These are phyloP conservation scores for Passiflora organensis DNA, from an alignment of 345 rosid genomes.

Conservation along the genomic window DNA sequence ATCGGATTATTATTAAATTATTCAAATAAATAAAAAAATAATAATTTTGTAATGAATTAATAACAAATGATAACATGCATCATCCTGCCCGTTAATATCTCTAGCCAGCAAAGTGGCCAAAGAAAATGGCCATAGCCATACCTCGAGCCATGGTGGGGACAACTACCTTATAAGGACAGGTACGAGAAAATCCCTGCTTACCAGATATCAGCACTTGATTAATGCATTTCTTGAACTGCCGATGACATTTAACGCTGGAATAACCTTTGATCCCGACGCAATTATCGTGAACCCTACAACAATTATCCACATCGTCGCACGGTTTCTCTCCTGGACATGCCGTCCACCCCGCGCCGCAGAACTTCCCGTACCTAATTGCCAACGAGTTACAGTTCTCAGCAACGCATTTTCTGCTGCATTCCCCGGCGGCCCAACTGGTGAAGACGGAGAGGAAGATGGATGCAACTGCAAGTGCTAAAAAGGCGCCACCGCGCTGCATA, in stretches of 20 bases:
- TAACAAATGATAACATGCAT: too few species aligned
- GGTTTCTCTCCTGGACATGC: not conserved
- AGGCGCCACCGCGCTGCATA: too few species aligned
- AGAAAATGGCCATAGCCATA: not conserved
- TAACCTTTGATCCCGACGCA: not conserved
- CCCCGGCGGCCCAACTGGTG: too few species aligned
- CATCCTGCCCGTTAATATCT: too few species aligned
- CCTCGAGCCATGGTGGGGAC: not conserved
- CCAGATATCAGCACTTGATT: not conserved
- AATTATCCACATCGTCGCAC: not conserved
- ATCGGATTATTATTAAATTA: too few species aligned
- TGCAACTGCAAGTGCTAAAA: too few species aligned
- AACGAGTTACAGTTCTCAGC: not conserved
- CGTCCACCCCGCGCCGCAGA: not conserved
- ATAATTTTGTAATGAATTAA: too few species aligned
- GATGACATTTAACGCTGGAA: not conserved
- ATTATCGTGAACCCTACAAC: not conserved
- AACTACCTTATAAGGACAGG: not conserved
- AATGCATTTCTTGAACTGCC: not conserved
- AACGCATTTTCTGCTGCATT: not conserved
- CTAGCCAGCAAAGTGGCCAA: not conserved
- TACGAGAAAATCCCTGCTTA: not conserved
- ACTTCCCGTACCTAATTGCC: not conserved
- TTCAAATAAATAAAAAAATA: too few species aligned
- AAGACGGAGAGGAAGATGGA: too few species aligned